phyloP scores from a whole-genome alignment of 768 basidiomycete genomes.

The Pulveroboletus sp. region DNA sequence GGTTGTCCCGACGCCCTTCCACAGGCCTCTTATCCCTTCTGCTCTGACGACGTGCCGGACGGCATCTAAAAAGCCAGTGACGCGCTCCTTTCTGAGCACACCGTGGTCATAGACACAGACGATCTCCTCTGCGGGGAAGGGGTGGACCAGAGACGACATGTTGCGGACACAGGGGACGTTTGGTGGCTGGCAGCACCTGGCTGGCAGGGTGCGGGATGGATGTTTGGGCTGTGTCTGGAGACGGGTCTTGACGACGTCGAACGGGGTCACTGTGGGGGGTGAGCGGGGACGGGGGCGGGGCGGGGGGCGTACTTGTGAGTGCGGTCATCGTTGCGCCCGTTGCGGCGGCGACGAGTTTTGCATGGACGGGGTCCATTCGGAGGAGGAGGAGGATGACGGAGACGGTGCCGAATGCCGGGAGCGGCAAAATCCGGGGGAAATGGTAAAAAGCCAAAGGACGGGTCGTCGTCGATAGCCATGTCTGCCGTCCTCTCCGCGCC shows the following conservation, averaged over 20 bases:
- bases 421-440: constrained; percentile 27
- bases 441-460: too few species aligned
- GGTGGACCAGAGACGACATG: constrained; percentile 70
- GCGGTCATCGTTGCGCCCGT: constrained; percentile 80
- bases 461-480: too few species aligned
- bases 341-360: constrained; percentile 78
- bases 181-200: constrained; percentile 69
- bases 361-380: constrained; percentile 73
- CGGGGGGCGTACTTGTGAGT: constrained; percentile 63
- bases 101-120: constrained; percentile 82
- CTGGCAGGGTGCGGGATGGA: constrained; percentile 48
- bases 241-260: constrained; percentile 96
- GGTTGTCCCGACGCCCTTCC: constrained; percentile 94
- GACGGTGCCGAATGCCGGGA: background rate
- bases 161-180: constrained; percentile 57
- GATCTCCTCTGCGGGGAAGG: constrained; percentile 57
- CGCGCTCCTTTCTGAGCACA: constrained; percentile 64
- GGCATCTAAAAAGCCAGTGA: constrained; percentile 85
- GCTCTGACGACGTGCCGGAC: constrained; percentile 74
- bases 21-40: constrained; percentile 83
- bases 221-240: constrained; percentile 85
- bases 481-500: constrained; percentile 49
- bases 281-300: constrained; percentile 4
- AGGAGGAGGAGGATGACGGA: background rate
- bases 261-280: constrained; percentile 85